Evolutionary conservation across 805 yeast genomes (phyloP).

Genomic region (Lachancea waltii): DNA sequence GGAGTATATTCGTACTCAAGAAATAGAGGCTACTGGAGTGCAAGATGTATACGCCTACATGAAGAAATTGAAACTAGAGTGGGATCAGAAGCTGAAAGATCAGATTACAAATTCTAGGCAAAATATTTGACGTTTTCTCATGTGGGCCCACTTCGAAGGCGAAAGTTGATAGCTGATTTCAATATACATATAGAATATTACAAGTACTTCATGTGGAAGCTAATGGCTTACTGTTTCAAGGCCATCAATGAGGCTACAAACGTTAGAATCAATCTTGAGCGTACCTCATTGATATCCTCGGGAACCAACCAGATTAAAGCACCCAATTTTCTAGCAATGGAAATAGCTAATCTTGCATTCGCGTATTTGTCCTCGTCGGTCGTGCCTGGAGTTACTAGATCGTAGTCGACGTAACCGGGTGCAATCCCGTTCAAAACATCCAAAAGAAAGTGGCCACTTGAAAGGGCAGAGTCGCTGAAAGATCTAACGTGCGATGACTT

Average conservation of each 20-base stretch:
- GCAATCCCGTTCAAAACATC: constrained; percentile 90
- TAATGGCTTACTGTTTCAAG: constrained; percentile 32
- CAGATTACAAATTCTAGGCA: constrained; percentile 56
- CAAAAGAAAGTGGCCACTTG: constrained; percentile 74
- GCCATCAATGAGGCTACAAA: constrained; percentile 95
- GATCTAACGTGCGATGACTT: constrained; percentile 67
- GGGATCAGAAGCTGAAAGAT: constrained; percentile 70
- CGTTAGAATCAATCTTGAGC: constrained; percentile 86
- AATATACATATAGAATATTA: background rate
- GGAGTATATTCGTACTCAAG: constrained; percentile 51
- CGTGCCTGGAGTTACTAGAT: constrained; percentile 71
- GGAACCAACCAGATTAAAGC: constrained; percentile 99
- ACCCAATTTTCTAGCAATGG: constrained; percentile 96
- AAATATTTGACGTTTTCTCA: constrained; percentile 8
- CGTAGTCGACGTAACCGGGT: constrained; percentile 97
- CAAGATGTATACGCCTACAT: constrained; percentile 62
- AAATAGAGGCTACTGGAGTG: constrained; percentile 57
- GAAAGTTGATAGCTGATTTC: background rate
- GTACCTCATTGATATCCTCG: constrained; percentile 96
- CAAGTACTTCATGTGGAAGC: too few relatives aligned
- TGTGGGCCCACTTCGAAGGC: background rate
- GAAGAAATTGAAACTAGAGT: constrained; percentile 48
- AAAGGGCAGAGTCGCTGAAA: constrained; percentile 72
- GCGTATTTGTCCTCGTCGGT: constrained; percentile 85
- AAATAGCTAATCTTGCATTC: constrained; percentile 93